Percentiles rank a stretch among this genome's conserved stretches.
Conservation (phyloP, 371 early-diverging fungal species). For the Syncephalastrum monosporum region DNA sequence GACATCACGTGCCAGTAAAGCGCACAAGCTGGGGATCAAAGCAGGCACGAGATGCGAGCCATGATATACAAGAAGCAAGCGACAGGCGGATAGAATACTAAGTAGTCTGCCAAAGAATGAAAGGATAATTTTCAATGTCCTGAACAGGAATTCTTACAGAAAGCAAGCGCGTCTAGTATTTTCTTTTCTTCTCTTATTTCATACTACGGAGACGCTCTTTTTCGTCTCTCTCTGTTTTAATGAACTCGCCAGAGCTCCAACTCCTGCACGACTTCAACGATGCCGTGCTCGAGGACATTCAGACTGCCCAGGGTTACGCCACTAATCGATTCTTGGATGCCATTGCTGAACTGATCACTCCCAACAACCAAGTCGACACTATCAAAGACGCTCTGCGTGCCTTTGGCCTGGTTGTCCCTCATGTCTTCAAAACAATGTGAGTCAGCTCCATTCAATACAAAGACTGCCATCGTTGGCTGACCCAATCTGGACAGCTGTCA, state of each 20-base stretch:
- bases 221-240: not conserved
- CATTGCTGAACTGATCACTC: constrained; percentile 18
- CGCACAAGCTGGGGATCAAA: too few species aligned
- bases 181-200: too few species aligned
- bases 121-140: too few species aligned
- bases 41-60: too few species aligned
- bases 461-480: not conserved
- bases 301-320: constrained; percentile 36
- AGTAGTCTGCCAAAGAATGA: too few species aligned
- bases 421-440: constrained; percentile 39
- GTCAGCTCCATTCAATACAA: constrained; percentile 6
- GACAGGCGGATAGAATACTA: too few species aligned
- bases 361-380: constrained; percentile 11
- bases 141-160: too few species aligned
- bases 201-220: too few species aligned
- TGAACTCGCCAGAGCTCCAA: constrained; percentile 13
- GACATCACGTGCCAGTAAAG: too few species aligned
- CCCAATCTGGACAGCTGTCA: constrained; percentile 31
- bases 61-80: too few species aligned
- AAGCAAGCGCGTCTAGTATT: too few species aligned
- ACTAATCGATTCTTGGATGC: constrained; percentile 42
- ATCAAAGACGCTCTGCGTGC: constrained; percentile 44
- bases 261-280: constrained; percentile 39
- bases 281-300: constrained; percentile 26
- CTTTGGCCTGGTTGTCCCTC: constrained; percentile 41